phyloP scores from a whole-genome alignment of 2,329 filamentous ascomycete genomes.

The Penicillium sp. region DNA sequence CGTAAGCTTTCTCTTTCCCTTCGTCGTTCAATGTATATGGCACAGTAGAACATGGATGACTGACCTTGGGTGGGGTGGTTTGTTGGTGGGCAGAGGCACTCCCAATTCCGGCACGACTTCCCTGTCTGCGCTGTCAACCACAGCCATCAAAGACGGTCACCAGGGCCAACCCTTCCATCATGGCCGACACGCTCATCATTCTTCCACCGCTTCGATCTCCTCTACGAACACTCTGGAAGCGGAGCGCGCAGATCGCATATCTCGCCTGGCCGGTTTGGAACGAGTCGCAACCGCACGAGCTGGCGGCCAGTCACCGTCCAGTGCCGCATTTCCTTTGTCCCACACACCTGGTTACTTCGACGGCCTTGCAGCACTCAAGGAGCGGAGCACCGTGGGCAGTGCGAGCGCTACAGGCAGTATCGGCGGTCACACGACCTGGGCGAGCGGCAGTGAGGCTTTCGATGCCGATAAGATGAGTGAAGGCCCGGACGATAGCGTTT shows the following conservation, averaged over 20 bases:
- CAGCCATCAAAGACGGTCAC: constrained; percentile 94
- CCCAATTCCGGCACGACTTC: constrained; percentile 91
- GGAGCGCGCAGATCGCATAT: constrained; percentile 92
- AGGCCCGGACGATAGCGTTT: constrained; percentile 66
- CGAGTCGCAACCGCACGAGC: constrained; percentile 76
- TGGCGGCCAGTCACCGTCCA: constrained; percentile 31
- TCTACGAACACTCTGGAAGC: constrained; percentile 79
- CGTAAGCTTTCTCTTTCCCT: constrained; percentile 58
- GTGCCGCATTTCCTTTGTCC: constrained; percentile 37
- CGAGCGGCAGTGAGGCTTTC: constrained; percentile 62
- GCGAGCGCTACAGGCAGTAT: constrained; percentile 79
- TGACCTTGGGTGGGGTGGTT: constrained; percentile 15
- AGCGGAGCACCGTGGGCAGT: constrained; percentile 86
- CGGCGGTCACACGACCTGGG: constrained; percentile 68
- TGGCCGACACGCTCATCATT: constrained; percentile 54
- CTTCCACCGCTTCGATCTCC: constrained; percentile 56
- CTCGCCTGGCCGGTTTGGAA: constrained; percentile 87
- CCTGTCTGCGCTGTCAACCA: constrained; percentile 86
- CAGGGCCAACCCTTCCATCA: constrained; percentile 73
- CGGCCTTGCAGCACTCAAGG: constrained; percentile 68
- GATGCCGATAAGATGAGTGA: constrained; percentile 59
- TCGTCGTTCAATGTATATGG: neutral
- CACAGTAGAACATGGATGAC: constrained; percentile 6
- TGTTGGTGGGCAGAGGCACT: constrained; percentile 65
- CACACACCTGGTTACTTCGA: constrained; percentile 76